phyloP scores from a whole-genome alignment of 805 yeast species.

The Wickerhamomyces queroliae region DNA sequence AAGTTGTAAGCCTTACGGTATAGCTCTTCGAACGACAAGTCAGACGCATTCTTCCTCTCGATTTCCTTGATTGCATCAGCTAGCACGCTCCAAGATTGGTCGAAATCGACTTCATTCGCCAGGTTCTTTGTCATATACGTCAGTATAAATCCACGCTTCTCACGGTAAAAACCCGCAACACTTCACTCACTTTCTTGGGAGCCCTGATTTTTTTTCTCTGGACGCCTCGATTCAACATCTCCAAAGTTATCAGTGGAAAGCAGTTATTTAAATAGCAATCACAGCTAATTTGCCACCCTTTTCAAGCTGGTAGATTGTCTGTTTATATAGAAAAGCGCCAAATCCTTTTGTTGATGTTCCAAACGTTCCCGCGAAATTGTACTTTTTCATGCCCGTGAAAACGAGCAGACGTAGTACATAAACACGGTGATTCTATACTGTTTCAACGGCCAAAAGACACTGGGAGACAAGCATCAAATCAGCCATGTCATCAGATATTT shows the following conservation, averaged over 20 bases:
- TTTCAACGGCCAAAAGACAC: too few relatives aligned
- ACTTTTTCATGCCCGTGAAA: too few relatives aligned
- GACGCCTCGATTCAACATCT: too few relatives aligned
- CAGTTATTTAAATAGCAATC: too few relatives aligned
- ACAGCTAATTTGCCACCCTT: too few relatives aligned
- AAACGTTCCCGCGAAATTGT: too few relatives aligned
- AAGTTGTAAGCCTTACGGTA: constrained; percentile 75
- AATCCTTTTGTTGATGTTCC: too few relatives aligned
- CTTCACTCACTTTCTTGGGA: constrained; percentile 39
- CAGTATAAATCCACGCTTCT: not conserved
- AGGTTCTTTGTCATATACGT: constrained; percentile 16
- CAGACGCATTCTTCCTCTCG: constrained; percentile 63
- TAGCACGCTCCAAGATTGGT: constrained; percentile 60
- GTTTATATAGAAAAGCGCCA: too few relatives aligned
- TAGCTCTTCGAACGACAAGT: constrained; percentile 74
- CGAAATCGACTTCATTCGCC: constrained; percentile 45
- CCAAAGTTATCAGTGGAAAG: too few relatives aligned
- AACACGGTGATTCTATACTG: too few relatives aligned
- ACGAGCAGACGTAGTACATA: too few relatives aligned
- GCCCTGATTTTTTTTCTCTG: constrained; percentile 66
- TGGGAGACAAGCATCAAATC: not conserved
- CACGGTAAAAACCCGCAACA: not conserved
- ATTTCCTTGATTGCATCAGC: constrained; percentile 68
- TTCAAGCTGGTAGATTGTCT: too few relatives aligned
- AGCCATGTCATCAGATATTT: constrained; percentile 49